These are phyloP conservation scores for Kwoniella botswanensis DNA, from an alignment of 768 basidiomycete genomes.

Conservation along the genomic window DNA sequence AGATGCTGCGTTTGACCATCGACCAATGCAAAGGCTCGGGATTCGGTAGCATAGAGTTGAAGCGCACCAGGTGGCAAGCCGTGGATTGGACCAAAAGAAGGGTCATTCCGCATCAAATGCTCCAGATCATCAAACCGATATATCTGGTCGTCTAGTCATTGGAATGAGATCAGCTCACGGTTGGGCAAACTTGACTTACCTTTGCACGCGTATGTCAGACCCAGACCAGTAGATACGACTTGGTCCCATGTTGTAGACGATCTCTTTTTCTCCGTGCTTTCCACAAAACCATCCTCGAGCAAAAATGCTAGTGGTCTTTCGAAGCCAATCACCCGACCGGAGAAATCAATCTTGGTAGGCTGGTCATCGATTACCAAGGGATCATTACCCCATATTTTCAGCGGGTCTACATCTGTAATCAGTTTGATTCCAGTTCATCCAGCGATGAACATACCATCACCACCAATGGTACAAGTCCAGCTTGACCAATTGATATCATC, in stretches of 20 bases:
- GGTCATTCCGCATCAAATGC: conserved; percentile 14
- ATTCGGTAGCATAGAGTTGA: conserved; percentile 37
- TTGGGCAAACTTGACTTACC: conserved; percentile 4
- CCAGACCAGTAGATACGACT: conserved; percentile 30
- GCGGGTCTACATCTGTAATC: neutral
- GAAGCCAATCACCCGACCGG: conserved; percentile 22
- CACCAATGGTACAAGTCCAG: conserved; percentile 36
- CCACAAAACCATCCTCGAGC: conserved; percentile 15
- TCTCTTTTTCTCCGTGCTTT: neutral
- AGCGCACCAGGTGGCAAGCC: neutral
- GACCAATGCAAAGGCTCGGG: conserved; percentile 30
- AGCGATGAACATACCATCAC: conserved; percentile 10
- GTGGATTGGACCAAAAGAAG: neutral
- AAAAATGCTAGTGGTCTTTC: conserved; percentile 28
- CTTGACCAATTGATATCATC: conserved; percentile 30
- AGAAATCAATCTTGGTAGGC: neutral
- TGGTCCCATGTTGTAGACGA: conserved; percentile 22
- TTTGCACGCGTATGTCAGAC: conserved; percentile 23
- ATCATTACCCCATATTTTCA: conserved; percentile 2
- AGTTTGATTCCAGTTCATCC: neutral
- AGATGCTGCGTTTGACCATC: conserved; percentile 22
- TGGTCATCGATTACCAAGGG: neutral
- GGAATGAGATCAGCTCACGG: neutral
- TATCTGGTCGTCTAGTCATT: conserved; percentile 15
- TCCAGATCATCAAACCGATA: conserved; percentile 21